phyloP scores from a whole-genome alignment of 805 yeast genomes.

The Cyberlindnera maritima region DNA sequence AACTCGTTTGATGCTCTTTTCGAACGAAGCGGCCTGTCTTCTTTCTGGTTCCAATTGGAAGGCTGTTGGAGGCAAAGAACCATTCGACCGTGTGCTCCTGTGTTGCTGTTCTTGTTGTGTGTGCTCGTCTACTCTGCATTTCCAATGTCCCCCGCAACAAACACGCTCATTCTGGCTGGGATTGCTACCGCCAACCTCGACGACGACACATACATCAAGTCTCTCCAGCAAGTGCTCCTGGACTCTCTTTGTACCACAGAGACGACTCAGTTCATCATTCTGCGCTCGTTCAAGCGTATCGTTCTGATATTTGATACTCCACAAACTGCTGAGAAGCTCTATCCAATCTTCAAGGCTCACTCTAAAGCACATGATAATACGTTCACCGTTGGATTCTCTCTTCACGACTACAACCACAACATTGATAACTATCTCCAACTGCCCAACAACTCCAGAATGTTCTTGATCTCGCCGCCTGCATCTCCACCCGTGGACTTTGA shows the following conservation, averaged over 20 bases:
- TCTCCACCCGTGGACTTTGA: constrained; percentile 42
- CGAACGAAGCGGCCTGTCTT: too few relatives aligned
- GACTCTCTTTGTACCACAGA: constrained; percentile 18
- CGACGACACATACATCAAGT: constrained; percentile 16
- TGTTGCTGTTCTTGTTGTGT: not conserved
- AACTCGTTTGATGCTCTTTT: not conserved
- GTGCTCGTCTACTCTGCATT: too few relatives aligned
- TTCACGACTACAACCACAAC: constrained; percentile 14
- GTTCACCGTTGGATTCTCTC: constrained; percentile 21
- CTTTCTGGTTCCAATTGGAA: too few relatives aligned
- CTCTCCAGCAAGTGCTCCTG: constrained; percentile 27
- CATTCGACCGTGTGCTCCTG: not conserved
- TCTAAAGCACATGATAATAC: not conserved
- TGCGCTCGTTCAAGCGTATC: constrained; percentile 27
- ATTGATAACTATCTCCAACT: constrained; percentile 29
- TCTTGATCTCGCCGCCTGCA: constrained; percentile 40
- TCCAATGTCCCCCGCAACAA: constrained; percentile 18
- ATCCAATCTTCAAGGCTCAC: constrained; percentile 2
- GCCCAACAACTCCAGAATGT: constrained; percentile 34
- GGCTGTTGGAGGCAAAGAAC: too few relatives aligned
- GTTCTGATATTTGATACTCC: constrained; percentile 24
- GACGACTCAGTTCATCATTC: constrained; percentile 28
- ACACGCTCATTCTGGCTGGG: constrained; percentile 29
- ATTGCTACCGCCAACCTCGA: constrained; percentile 18
- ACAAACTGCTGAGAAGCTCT: constrained; percentile 10